A percentile compares a stretch with the other conserved stretches of the same genome.
These are phyloP conservation scores for Gloeophyllum trabeum DNA, from an alignment of 768 basidiomycete genomes.

Conservation along the genomic window DNA sequence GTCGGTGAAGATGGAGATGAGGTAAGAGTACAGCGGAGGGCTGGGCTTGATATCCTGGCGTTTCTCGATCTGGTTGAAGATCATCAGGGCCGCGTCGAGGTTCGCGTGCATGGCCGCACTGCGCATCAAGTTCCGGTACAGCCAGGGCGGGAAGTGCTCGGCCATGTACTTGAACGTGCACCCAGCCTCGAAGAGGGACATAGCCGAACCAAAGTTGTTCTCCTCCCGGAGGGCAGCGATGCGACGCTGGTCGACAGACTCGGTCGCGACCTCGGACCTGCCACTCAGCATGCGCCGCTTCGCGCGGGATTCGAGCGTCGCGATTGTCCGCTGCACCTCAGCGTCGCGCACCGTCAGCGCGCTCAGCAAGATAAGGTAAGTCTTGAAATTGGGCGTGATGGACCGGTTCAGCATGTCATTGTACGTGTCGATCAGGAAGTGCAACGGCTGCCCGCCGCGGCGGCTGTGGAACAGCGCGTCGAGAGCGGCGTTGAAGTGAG, in stretches of 20 bases:
- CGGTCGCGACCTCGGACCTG: slow-evolving; percentile 10
- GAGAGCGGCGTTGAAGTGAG: slow-evolving; percentile 49
- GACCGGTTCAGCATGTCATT: slow-evolving; percentile 54
- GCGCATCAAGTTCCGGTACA: slow-evolving; percentile 48
- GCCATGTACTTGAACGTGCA: slow-evolving; percentile 23
- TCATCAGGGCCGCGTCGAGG: slow-evolving; percentile 46
- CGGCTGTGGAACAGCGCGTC: slow-evolving; percentile 37
- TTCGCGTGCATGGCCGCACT: slow-evolving; percentile 48
- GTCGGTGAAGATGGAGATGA: slow-evolving; percentile 49
- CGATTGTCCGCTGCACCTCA: slow-evolving; percentile 42
- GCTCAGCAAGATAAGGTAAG: slow-evolving; percentile 50
- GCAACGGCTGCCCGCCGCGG: slow-evolving; percentile 38
- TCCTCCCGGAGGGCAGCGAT: slow-evolving; percentile 41
- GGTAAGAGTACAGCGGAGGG: slow-evolving; percentile 32
- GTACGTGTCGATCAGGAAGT: slow-evolving; percentile 54
- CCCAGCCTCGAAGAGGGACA: slow-evolving; percentile 62
- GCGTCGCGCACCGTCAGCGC: slow-evolving; percentile 56
- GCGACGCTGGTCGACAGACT: slow-evolving; percentile 22
- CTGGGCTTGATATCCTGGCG: slow-evolving; percentile 21
- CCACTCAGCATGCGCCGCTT: slow-evolving; percentile 22
- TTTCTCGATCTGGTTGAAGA: slow-evolving; percentile 54
- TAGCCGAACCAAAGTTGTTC: slow-evolving; percentile 58
- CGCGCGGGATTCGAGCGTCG: slow-evolving; percentile 28
- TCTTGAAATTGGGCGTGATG: slow-evolving; percentile 48
- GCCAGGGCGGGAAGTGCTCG: slow-evolving; percentile 18